Conservation (phyloP, 2,329 filamentous ascomycete species). For the Fusarium paranaense region DNA sequence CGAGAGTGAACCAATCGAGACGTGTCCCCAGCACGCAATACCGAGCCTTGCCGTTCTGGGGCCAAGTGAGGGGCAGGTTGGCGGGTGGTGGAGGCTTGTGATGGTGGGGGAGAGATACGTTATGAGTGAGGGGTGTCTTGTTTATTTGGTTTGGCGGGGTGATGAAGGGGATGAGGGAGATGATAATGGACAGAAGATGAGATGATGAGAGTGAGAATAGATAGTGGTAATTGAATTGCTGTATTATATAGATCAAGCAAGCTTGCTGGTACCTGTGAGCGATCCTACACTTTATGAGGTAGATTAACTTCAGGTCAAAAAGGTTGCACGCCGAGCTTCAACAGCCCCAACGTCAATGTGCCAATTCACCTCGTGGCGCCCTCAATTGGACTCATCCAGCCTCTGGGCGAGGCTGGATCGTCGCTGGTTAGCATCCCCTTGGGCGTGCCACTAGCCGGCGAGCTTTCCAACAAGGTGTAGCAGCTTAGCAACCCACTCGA, state of each 20-base stretch:
- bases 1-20: conserved; percentile 27
- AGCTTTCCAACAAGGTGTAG: conserved; percentile 27
- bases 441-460: conserved; percentile 11
- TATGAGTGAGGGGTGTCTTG: conserved; percentile 16
- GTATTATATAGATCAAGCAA: neutral
- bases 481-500: conserved; percentile 12
- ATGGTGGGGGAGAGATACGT: conserved; percentile 23
- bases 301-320: neutral
- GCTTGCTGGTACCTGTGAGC: neutral
- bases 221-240: neutral
- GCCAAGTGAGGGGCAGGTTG: conserved; percentile 39
- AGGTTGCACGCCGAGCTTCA: conserved; percentile 22
- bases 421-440: conserved; percentile 4
- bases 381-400: conserved; percentile 2
- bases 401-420: conserved; percentile 20
- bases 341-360: conserved; percentile 25
- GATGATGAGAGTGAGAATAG: neutral
- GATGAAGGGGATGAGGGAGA: neutral
- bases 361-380: conserved; percentile 26
- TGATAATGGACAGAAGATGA: neutral
- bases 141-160: conserved; percentile 27
- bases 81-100: conserved; percentile 1
- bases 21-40: conserved; percentile 42
- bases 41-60: conserved; percentile 40
- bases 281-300: neutral